Conservation (phyloP, 2,329 filamentous ascomycete genomes). For the Cercospora janseana region DNA sequence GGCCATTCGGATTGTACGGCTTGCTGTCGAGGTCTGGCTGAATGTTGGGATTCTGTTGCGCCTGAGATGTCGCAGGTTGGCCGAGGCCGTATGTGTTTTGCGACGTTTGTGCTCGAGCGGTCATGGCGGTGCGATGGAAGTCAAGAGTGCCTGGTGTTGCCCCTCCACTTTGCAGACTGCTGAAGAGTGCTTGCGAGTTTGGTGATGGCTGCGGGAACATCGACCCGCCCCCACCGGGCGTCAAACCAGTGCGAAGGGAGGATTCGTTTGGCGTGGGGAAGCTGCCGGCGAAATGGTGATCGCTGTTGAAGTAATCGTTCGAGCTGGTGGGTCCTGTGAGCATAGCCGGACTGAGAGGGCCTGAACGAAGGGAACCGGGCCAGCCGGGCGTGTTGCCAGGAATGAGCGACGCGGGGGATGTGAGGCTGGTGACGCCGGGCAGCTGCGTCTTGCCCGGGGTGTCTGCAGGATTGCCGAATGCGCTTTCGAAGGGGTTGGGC, state of each 20-base stretch:
- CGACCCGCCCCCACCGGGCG: conserved; percentile 89
- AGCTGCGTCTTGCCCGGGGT: conserved; percentile 79
- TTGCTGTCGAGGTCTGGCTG: conserved; percentile 41
- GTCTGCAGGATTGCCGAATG: conserved; percentile 72
- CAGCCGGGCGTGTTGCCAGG: conserved; percentile 75
- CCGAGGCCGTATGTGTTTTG: conserved; percentile 40
- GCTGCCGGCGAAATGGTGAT: conserved; percentile 76
- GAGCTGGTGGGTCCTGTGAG: conserved; percentile 71
- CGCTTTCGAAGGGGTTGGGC: conserved; percentile 96
- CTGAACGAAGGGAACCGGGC: conserved; percentile 83
- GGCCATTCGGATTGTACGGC: conserved; percentile 57
- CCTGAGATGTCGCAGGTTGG: conserved; percentile 45
- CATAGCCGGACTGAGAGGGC: conserved; percentile 95
- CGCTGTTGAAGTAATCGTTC: conserved; percentile 74
- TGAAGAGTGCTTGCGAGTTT: conserved; percentile 79
- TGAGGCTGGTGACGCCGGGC: conserved; percentile 84
- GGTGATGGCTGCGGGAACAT: conserved; percentile 95
- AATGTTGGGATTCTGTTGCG: conserved; percentile 43
- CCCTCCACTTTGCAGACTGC: conserved; percentile 73
- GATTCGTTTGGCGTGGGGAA: conserved; percentile 98
- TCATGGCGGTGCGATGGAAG: conserved; percentile 90
- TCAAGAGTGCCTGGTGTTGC: conserved; percentile 89
- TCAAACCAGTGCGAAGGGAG: conserved; percentile 83
- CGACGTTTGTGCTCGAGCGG: conserved; percentile 64
- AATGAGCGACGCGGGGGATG: conserved; percentile 80